Evolutionary conservation across 768 basidiomycete genomes (phyloP), one percentile per base, ranked within the genome.

Genomic region (Russula lepida): DNA sequence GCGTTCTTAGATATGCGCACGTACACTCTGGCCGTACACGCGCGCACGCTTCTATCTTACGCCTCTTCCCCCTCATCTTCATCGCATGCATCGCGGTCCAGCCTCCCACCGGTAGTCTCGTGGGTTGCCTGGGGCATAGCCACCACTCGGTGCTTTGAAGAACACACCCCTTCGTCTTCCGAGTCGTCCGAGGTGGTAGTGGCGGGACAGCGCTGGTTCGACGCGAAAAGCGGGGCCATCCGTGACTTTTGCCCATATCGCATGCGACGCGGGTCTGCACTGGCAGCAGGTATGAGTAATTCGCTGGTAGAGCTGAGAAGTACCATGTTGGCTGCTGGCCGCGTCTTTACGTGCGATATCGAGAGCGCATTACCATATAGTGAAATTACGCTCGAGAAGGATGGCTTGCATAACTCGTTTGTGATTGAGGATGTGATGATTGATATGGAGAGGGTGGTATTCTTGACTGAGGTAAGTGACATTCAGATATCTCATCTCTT

Each of bases 1-100:
- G 21, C 17, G 12, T 60, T 48, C 21, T 46, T 49, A 3, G n/a
- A 47, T 4, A 37, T 2, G 35, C 44, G 25, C 23, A 53, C 33
- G 52, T 60, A 54, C 25, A 54, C 33, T 17, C 21, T 55, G 9
- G 53, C 52, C 27, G 15, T 21, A 13, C 59, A 60, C n/a, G 59
- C 59, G 9, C 43, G 33, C 0, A 49, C 53, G 19, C 54, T 60
- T 15, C 46, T 54, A 15, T 47, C 53, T 11, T 54, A 54, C 19
- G 53, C 59, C 35, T 47, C 53, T 11, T 54, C 48, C 19, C 46
- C 59, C 35, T 27, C 19, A 15, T 21, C n/a, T 23, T 46, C 50
- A 23, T 11, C 51, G 21, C 25, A 54, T n/a, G 12, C 2, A 11
- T 37, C 35, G 17, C 35, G 13, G 35, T 35, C 51, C 8, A 17